Evolutionary conservation across 2,329 filamentous ascomycete species (phyloP).

Genomic region (Coniochaeta sp.): DNA sequence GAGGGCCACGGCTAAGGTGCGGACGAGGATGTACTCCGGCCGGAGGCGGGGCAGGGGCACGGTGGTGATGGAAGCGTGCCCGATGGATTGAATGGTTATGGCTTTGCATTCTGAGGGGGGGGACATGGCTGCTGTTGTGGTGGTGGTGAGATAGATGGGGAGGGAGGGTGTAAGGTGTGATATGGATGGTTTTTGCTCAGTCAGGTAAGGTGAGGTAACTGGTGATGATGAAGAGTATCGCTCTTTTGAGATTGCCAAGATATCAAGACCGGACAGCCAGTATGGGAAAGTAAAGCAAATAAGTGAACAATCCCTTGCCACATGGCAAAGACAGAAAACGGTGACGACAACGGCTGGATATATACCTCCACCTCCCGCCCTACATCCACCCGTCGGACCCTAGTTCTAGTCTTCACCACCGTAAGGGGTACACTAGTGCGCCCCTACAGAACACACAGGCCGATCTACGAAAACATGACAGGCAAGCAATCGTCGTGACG

Average conservation of each 20-base stretch:
- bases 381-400: background rate
- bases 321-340: background rate
- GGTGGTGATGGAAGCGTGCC: slow-evolving; percentile 12
- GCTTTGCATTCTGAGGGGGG: slow-evolving; percentile 14
- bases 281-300: background rate
- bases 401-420: background rate
- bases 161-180: background rate
- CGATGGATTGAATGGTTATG: slow-evolving; percentile 14
- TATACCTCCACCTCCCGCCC: background rate
- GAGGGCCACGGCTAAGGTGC: slow-evolving; percentile 18
- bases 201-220: background rate
- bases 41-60: slow-evolving; percentile 17
- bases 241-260: background rate
- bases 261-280: background rate
- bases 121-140: slow-evolving; percentile 7
- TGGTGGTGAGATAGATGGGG: background rate
- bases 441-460: background rate
- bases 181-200: background rate
- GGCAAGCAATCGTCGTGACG: background rate
- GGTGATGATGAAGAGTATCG: background rate
- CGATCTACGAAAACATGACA: background rate
- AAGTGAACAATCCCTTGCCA: background rate
- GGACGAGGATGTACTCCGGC: slow-evolving; percentile 19
- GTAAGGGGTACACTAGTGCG: too few relatives aligned
- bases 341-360: background rate